Evolutionary conservation across 495 filamentous ascomycete genomes (phyloP), one percentile per base, ranked within the genome.

Genomic region (Lophiotrema nucula): DNA sequence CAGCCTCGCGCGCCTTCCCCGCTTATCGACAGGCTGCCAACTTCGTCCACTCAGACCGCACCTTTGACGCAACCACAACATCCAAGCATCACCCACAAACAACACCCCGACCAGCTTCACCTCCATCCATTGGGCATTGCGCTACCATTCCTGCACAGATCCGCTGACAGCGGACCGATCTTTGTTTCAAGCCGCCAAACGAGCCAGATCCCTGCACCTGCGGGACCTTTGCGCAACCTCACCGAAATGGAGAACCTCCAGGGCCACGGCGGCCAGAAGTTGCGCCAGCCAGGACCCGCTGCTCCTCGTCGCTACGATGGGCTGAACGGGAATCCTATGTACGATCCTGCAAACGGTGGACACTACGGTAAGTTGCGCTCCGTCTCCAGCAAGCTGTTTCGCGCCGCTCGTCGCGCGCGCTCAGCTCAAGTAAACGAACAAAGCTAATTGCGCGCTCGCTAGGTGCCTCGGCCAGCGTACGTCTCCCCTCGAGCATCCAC

Each of bases 381-480:
- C 43, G n/a, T 48, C 26, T 45, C 28, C n/a, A 8, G 31, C 31
- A 35, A 35, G 8, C 15, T n/a, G n/a, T n/a, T n/a, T n/a, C n/a
- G n/a, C n/a, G 15, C 35, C 13, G 27, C 44, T 19, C 25, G 18
- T 37, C 22, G 27, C 45, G 21, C 41, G 25, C 26, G 13, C 15
- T n/a, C 23, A 5, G 19, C 37, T 24, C 49, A 2, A 33, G 5
- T 10, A 21, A 19, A 44, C 21, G 19, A 24, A 39, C 44, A 33
- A 27, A 43, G 48, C 64, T 69, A 48, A 67, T 56, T n/a, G 15
- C 27, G 44, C 10, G 21, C 33, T 4, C 47, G 22, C 16, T 37
- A 92, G 88, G 89, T 68, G 89, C 89, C 67, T 90, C 88, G 72
- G 87, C 88, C 62, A 77, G 83, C 69, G 89, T 92, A 83, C 73